Evolutionary conservation across 192 early-diverging fungal genomes (phyloP), one percentile per base, ranked within the genome.

Genomic region (Gaertneriomyces sp.): DNA sequence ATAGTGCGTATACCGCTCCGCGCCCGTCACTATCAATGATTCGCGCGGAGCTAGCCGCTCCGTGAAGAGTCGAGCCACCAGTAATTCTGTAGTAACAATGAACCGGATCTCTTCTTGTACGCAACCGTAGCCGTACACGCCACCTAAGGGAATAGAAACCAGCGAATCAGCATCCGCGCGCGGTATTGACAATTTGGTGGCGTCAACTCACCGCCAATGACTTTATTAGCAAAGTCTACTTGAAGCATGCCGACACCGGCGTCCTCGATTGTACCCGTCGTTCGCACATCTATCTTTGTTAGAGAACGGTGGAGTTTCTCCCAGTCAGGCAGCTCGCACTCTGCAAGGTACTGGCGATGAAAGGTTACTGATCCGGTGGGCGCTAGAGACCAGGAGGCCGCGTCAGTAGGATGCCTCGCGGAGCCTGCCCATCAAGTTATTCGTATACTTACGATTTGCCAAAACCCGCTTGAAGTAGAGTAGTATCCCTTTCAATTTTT

Each of bases 71-170:
- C 76, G 62, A 12, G 79, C 60, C 1, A 64, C 76, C 9, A 82
- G 61, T 20, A 82, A 58, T 66, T 82, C 80, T 5, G 80, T 74
- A 45, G 73, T 65, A 12, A 80, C 73, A 16, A 81, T 69, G 52
- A 82, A 82, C 3, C 63, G 63, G 58, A 82, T 80, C 53, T 82
- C 80, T 50, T 82, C 80, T 58, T 82, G 80, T 2, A 82, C 80
- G 19, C 66, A 63, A 11, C 80, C 80, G 63, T 72, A 60, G 25
- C 45, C 16, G 17, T 55, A 38, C 0, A 44, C 53, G 20, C 16
- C 12, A 70, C n/a, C 12, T 69, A 6, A 71, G 4, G 43, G 47
- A 74, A 67, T 53, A 60, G 66, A 11, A 41, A 25, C 39, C 14
- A 33, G 10, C 12, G 53, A 10, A 7, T 25, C 3, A 19, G 10